These are phyloP conservation scores for Bruguiera gymnorhiza DNA, from an alignment of 345 rosid species.

Conservation along the genomic window DNA sequence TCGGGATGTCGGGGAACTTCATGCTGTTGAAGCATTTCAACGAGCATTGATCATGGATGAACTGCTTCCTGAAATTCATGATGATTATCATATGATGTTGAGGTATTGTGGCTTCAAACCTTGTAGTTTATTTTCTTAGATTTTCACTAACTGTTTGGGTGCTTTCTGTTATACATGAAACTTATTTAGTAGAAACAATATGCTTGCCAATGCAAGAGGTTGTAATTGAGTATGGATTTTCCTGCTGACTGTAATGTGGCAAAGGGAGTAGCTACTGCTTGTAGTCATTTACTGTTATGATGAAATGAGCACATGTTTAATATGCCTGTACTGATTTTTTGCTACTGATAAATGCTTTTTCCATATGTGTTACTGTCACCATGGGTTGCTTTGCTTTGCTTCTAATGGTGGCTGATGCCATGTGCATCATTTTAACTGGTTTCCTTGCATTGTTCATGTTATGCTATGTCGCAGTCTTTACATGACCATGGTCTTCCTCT, in stretches of 20 bases:
- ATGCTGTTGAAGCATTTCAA: slow-evolving; percentile 81
- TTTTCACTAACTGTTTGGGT: background rate
- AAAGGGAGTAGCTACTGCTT: background rate
- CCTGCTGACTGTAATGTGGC: background rate
- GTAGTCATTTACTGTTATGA: background rate
- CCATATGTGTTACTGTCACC: background rate
- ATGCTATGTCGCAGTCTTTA: background rate
- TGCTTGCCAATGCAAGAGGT: background rate
- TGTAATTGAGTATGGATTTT: too few relatives aligned
- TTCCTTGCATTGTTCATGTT: background rate
- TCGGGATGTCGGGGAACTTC: slow-evolving; percentile 82
- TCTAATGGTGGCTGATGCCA: background rate
- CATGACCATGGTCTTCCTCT: background rate
- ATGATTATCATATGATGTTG: slow-evolving; percentile 95
- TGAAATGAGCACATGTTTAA: background rate
- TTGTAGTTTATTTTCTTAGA: background rate
- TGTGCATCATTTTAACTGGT: background rate
- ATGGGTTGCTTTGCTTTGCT: background rate
- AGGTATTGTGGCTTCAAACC: slow-evolving; percentile 39
- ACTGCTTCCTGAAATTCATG: slow-evolving; percentile 62
- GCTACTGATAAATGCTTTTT: background rate
- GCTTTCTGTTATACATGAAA: background rate
- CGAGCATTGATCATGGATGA: slow-evolving; percentile 83
- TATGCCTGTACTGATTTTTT: background rate
- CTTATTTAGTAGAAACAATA: background rate